phyloP scores from a whole-genome alignment of 2,329 filamentous ascomycete species.

The Trichophyton schoenleinii region DNA sequence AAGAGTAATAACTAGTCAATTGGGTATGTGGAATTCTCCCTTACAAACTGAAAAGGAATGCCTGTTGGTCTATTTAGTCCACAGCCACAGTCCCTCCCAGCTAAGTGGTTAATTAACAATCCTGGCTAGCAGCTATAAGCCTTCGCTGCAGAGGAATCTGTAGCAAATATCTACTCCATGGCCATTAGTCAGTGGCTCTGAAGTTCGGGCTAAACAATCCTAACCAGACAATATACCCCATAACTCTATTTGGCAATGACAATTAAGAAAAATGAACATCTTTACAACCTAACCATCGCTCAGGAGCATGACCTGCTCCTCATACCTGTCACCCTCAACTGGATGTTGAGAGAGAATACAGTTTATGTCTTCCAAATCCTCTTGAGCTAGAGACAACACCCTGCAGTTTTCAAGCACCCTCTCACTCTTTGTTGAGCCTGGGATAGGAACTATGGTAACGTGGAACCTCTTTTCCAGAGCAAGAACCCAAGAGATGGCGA shows the following conservation, averaged over 20 bases:
- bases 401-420: slow-evolving; percentile 4
- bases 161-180: too few relatives aligned
- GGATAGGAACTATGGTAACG: slow-evolving; percentile 16
- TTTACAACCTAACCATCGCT: not conserved
- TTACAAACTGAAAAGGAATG: too few relatives aligned
- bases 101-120: too few relatives aligned
- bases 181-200: too few relatives aligned
- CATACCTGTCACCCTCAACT: slow-evolving; percentile 1
- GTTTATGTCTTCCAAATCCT: slow-evolving; percentile 3
- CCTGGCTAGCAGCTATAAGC: too few relatives aligned
- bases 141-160: too few relatives aligned
- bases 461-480: slow-evolving; percentile 25
- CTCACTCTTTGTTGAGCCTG: slow-evolving; percentile 18
- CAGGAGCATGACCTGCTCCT: not conserved
- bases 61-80: too few relatives aligned
- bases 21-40: too few relatives aligned
- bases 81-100: too few relatives aligned
- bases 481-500: slow-evolving; percentile 40
- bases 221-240: too few relatives aligned
- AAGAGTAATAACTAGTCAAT: too few relatives aligned
- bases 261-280: not conserved
- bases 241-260: not conserved
- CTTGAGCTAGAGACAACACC: not conserved
- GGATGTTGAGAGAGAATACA: not conserved
- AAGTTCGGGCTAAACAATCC: too few relatives aligned